Conservation (phyloP, 2,329 filamentous ascomycete species). For the Coleophoma cylindrospora region DNA sequence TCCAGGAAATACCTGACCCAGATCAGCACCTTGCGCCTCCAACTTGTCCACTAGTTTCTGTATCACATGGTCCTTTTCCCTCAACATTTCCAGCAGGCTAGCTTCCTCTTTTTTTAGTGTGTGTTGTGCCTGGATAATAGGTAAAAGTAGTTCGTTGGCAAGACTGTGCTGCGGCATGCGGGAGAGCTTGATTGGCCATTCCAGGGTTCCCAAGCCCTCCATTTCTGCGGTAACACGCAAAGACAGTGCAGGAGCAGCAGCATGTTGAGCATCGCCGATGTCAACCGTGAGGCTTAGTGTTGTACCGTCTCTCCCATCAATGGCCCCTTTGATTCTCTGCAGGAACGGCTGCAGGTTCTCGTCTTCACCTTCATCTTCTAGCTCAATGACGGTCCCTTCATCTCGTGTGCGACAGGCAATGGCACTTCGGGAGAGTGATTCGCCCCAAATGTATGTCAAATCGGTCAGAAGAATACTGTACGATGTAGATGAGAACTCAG, state of each 20-base stretch:
- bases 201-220: constrained; percentile 54
- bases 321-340: constrained; percentile 50
- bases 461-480: constrained; percentile 69
- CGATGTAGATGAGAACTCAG: constrained; percentile 44
- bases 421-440: constrained; percentile 53
- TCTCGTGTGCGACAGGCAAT: constrained; percentile 59
- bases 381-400: constrained; percentile 67
- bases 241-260: constrained; percentile 25
- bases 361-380: constrained; percentile 52
- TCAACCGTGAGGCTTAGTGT: constrained; percentile 39
- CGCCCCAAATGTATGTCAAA: constrained; percentile 68
- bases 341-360: constrained; percentile 66
- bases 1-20: constrained; percentile 45
- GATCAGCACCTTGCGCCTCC: constrained; percentile 43
- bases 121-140: constrained; percentile 39
- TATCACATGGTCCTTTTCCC: constrained; percentile 50
- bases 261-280: constrained; percentile 25
- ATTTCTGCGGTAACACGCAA: constrained; percentile 56
- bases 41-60: constrained; percentile 47
- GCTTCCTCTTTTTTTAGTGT: constrained; percentile 36
- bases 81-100: constrained; percentile 37
- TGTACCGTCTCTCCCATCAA: constrained; percentile 37
- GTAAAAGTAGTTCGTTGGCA: constrained; percentile 39
- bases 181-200: constrained; percentile 58
- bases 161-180: constrained; percentile 30